Evolutionary conservation across 305 asterid genomes (phyloP).

Genomic region (Fraxinus angustifolia): DNA sequence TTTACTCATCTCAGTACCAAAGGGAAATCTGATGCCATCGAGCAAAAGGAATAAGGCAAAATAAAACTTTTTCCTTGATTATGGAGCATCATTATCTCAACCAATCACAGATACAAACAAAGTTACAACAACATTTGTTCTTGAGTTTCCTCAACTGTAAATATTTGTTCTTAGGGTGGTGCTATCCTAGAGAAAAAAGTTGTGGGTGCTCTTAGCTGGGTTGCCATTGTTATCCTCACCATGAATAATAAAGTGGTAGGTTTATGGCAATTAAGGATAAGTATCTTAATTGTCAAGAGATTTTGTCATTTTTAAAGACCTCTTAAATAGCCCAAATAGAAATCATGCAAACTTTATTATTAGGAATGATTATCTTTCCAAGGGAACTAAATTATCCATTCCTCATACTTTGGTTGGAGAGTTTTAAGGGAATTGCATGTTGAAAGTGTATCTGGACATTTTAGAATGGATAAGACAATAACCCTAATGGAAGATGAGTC

Average conservation of each 20-base stretch:
- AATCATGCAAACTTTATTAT: neutral
- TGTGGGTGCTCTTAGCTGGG: neutral
- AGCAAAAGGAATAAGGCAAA: neutral
- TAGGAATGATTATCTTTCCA: neutral
- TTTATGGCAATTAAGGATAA: neutral
- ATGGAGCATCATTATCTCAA: neutral
- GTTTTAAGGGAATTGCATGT: neutral
- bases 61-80: neutral
- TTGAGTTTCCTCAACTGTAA: neutral
- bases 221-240: neutral
- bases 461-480: neutral
- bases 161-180: neutral
- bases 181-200: neutral
- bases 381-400: neutral
- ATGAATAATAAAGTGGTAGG: neutral
- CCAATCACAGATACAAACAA: neutral
- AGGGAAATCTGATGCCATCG: neutral
- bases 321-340: neutral
- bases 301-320: neutral
- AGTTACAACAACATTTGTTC: neutral
- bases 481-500: neutral
- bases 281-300: neutral
- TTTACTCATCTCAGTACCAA: neutral
- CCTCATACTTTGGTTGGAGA: neutral
- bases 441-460: neutral